Conservation (phyloP, 75 land plant species). For the Selaginella tamariscina region DNA sequence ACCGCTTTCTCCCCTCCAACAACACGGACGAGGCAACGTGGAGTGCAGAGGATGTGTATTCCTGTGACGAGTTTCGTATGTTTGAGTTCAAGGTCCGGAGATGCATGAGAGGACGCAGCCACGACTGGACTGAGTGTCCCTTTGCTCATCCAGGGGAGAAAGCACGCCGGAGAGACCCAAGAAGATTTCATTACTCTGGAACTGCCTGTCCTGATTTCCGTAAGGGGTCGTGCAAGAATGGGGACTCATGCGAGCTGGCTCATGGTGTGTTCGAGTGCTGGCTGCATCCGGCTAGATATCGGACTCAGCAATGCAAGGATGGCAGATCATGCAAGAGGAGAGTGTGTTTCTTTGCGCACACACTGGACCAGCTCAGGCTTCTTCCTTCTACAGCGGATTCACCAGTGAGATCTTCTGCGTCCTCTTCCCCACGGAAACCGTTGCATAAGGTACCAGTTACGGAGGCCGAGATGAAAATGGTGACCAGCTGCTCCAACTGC, state of each 20-base stretch:
- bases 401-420: background rate
- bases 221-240: conserved; percentile 60
- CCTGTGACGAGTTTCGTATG: conserved; percentile 71
- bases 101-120: conserved; percentile 66
- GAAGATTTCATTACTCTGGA: conserved; percentile 71
- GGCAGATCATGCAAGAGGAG: conserved; percentile 14
- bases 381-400: conserved; percentile 7
- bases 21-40: background rate
- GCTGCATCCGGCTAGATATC: conserved; percentile 77
- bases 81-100: conserved; percentile 74
- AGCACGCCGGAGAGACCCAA: conserved; percentile 64
- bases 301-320: conserved; percentile 30
- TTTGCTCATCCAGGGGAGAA: conserved; percentile 86
- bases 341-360: conserved; percentile 17
- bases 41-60: conserved; percentile 7
- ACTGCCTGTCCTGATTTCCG: conserved; percentile 86
- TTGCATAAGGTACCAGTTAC: no score
- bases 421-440: no score
- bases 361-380: background rate
- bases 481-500: no score
- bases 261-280: conserved; percentile 88
- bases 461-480: no score
- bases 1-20: conserved; percentile 1
- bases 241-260: conserved; percentile 65
- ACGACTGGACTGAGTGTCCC: conserved; percentile 88